Percentiles rank a stretch among this genome's conserved stretches.
Conservation (phyloP, 73 alveolate genomes). For the Paramecium biaurelia region DNA sequence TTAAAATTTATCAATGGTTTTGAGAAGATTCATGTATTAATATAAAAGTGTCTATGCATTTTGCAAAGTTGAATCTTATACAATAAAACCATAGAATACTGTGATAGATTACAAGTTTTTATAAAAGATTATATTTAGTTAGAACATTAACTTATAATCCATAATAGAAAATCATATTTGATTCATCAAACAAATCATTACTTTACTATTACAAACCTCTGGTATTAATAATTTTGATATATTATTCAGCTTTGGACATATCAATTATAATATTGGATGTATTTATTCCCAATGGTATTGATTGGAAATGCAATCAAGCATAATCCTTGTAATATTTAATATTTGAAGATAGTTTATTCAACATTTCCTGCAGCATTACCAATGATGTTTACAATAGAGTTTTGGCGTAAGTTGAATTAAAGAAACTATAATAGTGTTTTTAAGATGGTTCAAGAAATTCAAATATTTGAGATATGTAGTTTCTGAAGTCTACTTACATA, state of each 20-base stretch:
- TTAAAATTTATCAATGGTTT: not conserved
- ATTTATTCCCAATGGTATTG: not conserved
- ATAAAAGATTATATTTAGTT: not conserved
- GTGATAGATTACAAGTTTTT: constrained; percentile 29
- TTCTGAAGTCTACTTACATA: not conserved
- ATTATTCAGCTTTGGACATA: not conserved
- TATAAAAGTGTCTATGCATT: not conserved
- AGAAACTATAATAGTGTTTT: not conserved
- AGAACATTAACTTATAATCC: constrained; percentile 52
- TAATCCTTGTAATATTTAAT: constrained; percentile 17
- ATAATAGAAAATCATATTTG: not conserved
- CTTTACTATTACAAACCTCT: constrained; percentile 23
- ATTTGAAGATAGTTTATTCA: not conserved
- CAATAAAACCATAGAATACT: constrained; percentile 10
- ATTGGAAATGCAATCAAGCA: not conserved
- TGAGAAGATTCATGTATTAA: not conserved
- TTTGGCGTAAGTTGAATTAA: not conserved
- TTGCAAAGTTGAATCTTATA: constrained; percentile 30
- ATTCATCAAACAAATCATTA: not conserved
- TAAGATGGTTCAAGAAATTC: constrained; percentile 1
- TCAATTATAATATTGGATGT: not conserved
- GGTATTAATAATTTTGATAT: not conserved
- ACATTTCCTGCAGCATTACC: constrained; percentile 50
- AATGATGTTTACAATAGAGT: constrained; percentile 17
- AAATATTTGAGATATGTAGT: constrained; percentile 23